Percentiles rank a stretch among this genome's conserved stretches.
phyloP scores from a whole-genome alignment of 2,329 filamentous ascomycete genomes.

The Pochonia chlamydosporia region DNA sequence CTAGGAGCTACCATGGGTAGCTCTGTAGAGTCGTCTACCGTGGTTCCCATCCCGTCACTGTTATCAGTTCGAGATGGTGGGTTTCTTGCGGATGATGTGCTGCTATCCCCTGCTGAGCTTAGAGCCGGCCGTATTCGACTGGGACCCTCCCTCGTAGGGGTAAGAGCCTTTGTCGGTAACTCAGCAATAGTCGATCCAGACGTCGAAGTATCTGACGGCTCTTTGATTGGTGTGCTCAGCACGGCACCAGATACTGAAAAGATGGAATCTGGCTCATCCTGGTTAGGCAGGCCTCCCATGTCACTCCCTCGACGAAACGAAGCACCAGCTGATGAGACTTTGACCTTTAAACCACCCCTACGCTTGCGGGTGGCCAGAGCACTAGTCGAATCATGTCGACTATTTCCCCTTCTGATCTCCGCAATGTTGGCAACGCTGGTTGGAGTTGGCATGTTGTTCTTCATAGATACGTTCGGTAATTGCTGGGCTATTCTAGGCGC shows the following conservation, averaged over 20 bases:
- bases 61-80: constrained; percentile 13
- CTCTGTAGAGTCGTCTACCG: constrained; percentile 15
- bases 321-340: constrained; percentile 10
- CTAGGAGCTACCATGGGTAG: constrained; percentile 13
- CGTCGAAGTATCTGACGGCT: constrained; percentile 10
- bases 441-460: constrained; percentile 8
- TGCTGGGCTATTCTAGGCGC: constrained; percentile 11
- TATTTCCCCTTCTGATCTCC: constrained; percentile 11
- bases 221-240: constrained; percentile 14
- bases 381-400: constrained; percentile 13
- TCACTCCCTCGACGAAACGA: constrained; percentile 12
- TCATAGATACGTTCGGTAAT: constrained; percentile 9
- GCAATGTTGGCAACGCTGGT: constrained; percentile 2
- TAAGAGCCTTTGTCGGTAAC: constrained; percentile 14
- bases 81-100: constrained; percentile 16
- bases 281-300: constrained; percentile 17
- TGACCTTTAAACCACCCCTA: constrained; percentile 13
- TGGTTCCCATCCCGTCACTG: constrained; percentile 14
- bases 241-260: constrained; percentile 7
- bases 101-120: constrained; percentile 13
- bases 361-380: constrained; percentile 10
- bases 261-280: constrained; percentile 14
- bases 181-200: constrained; percentile 14
- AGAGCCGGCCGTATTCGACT: constrained; percentile 8
- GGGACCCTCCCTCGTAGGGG: constrained; percentile 9